Evolutionary conservation across 345 rosid genomes (phyloP).

Genomic region (Anastatica hierochuntica): DNA sequence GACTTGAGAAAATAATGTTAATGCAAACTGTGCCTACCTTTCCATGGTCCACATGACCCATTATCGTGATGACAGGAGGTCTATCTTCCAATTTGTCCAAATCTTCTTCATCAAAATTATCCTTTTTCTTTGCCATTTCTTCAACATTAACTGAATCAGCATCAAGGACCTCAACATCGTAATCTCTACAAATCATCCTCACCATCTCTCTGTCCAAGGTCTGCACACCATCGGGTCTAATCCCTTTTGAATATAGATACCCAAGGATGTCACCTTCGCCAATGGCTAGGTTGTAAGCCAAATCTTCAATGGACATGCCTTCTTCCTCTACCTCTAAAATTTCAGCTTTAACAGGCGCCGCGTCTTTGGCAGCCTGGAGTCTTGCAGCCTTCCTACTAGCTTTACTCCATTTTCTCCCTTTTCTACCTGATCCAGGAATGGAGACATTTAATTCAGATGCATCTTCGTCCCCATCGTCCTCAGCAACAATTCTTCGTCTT

Average conservation of each 20-base stretch:
- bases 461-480: constrained; percentile 61
- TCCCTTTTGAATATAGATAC: constrained; percentile 72
- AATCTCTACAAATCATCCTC: constrained; percentile 82
- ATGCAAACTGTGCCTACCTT: constrained; percentile 48
- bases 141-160: constrained; percentile 64
- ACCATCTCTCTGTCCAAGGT: constrained; percentile 87
- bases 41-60: constrained; percentile 99
- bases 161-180: constrained; percentile 83
- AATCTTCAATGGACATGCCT: constrained; percentile 83
- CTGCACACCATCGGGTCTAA: constrained; percentile 95
- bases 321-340: constrained; percentile 86
- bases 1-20: constrained; percentile 6
- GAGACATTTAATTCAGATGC: too few species aligned
- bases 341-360: constrained; percentile 94
- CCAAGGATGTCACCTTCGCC: constrained; percentile 93
- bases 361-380: constrained; percentile 82
- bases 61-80: constrained; percentile 98
- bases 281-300: constrained; percentile 70
- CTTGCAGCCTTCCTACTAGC: constrained; percentile 92
- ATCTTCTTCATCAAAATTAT: constrained; percentile 78
- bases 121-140: constrained; percentile 86
- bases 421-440: constrained; percentile 63
- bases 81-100: constrained; percentile 79
- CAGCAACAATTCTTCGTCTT: constrained; percentile 48
- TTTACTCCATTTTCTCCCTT: constrained; percentile 98